Evolutionary conservation across 2,329 filamentous ascomycete genomes (phyloP).

Genomic region (Fusarium bactridioides): DNA sequence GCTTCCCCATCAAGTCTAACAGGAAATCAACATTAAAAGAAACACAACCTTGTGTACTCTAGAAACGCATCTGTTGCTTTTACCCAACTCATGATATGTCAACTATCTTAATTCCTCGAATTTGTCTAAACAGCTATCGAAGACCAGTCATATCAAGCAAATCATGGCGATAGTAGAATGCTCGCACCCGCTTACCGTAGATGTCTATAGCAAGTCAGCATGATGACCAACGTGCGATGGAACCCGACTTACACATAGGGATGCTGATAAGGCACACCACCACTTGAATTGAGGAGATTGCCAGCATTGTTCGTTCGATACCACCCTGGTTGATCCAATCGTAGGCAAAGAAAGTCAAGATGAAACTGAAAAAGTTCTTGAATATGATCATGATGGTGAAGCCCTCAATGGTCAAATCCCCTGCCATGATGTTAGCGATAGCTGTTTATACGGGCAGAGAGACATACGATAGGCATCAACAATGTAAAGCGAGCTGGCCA

Average conservation of each 20-base stretch:
- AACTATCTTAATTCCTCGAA: slow-evolving; percentile 12
- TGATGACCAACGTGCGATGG: background rate
- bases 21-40: slow-evolving; percentile 9
- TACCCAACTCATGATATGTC: slow-evolving; percentile 5
- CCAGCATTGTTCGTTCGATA: slow-evolving; percentile 70
- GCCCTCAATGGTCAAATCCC: slow-evolving; percentile 82
- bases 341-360: slow-evolving; percentile 83
- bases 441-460: background rate
- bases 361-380: slow-evolving; percentile 93
- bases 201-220: slow-evolving; percentile 62
- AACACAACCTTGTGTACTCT: background rate
- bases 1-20: background rate
- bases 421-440: slow-evolving; percentile 48
- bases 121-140: slow-evolving; percentile 23
- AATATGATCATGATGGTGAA: slow-evolving; percentile 92
- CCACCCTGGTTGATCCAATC: slow-evolving; percentile 78
- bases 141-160: slow-evolving; percentile 58
- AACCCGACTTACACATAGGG: slow-evolving; percentile 81
- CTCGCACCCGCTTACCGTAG: slow-evolving; percentile 78
- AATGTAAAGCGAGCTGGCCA: slow-evolving; percentile 85
- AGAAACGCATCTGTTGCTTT: background rate
- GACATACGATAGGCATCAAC: slow-evolving; percentile 87
- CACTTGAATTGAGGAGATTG: slow-evolving; percentile 79
- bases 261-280: slow-evolving; percentile 77
- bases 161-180: slow-evolving; percentile 79